Evolutionary conservation across 495 filamentous ascomycete genomes (phyloP), one percentile per base, ranked within the genome.

Genomic region (Arthonia radiata): DNA sequence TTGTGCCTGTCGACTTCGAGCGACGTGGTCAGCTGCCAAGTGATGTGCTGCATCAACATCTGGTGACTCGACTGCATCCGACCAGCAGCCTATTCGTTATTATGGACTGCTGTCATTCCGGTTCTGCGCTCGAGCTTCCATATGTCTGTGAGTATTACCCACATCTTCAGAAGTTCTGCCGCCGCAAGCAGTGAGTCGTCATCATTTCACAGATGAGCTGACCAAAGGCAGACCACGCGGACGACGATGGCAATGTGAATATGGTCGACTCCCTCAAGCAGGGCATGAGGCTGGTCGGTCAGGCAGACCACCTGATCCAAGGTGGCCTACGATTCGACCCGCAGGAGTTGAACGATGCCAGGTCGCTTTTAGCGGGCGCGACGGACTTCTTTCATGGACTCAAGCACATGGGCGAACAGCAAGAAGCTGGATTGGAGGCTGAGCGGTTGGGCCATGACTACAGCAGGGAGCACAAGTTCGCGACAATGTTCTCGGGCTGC

Each of bases 91-190:
- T 69, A 13, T 61, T 61, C 30, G 52, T 67, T 26, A 41, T 69
- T 15, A 59, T 69, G 32, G 64, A 69, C 37, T 69, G 62, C 46
- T 69, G 64, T 40, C 64, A 69, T 37, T 59, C 53, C n/a, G 64
- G 64, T 27, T 64, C 60, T 0, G 61, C 61, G 0, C 45, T 63
- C 29, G 64, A 69, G 30, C 43, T 69, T 1, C 62, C 64, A 3
- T 67, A 56, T 33, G 57, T 67, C 11, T 69, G n/a, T n/a, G n/a
- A n/a, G n/a, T n/a, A n/a, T n/a, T n/a, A n/a, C n/a, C n/a, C n/a
- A n/a, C n/a, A n/a, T n/a, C n/a, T n/a, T n/a, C n/a, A n/a, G n/a
- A n/a, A n/a, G n/a, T n/a, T n/a, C n/a, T n/a, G n/a, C n/a, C n/a
- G n/a, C n/a, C n/a, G n/a, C n/a, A n/a, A n/a, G n/a, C n/a, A n/a